Percentiles rank a stretch among this genome's conserved stretches.
phyloP scores from a whole-genome alignment of 2,329 filamentous ascomycete species.

The Conoideocrella luteorostrata region DNA sequence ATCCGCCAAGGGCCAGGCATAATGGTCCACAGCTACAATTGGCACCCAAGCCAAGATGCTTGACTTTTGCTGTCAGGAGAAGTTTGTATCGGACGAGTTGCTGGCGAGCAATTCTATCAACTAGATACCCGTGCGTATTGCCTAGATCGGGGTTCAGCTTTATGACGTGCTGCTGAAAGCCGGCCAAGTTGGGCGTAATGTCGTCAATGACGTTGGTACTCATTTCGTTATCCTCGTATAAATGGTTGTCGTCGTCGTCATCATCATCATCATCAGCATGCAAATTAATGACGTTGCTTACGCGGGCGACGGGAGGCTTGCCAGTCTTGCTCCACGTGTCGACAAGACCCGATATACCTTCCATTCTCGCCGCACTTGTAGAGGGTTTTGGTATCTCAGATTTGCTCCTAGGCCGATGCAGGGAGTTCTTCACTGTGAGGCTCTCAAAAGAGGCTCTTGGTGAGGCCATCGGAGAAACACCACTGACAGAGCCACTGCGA shows the following conservation, averaged over 20 bases:
- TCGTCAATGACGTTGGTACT: conserved; percentile 57
- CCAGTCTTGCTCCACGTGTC: conserved; percentile 47
- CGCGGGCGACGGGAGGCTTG: conserved; percentile 45
- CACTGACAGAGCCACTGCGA: conserved; percentile 55
- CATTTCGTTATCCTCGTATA: conserved; percentile 51
- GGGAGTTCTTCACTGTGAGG: conserved; percentile 39
- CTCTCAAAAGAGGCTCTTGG: conserved; percentile 41
- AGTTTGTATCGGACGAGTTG: conserved; percentile 74
- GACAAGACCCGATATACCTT: conserved; percentile 39
- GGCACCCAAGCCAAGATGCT: conserved; percentile 58
- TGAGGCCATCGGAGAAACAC: conserved; percentile 40
- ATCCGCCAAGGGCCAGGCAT: conserved; percentile 64
- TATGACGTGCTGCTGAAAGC: conserved; percentile 69
- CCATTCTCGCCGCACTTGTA: conserved; percentile 17
- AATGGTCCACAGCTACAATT: conserved; percentile 55
- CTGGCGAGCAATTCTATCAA: conserved; percentile 77
- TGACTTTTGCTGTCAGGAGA: conserved; percentile 62
- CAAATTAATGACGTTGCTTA: conserved; percentile 27
- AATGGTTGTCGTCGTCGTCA: conserved; percentile 55
- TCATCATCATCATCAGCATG: conserved; percentile 33
- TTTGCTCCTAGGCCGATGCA: conserved; percentile 51
- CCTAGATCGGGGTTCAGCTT: conserved; percentile 64
- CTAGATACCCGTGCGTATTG: conserved; percentile 52
- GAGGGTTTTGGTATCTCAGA: conserved; percentile 42
- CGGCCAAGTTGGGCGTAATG: conserved; percentile 65